Evolutionary conservation across 768 basidiomycete genomes (phyloP).

Genomic region (Ramaria sp.): DNA sequence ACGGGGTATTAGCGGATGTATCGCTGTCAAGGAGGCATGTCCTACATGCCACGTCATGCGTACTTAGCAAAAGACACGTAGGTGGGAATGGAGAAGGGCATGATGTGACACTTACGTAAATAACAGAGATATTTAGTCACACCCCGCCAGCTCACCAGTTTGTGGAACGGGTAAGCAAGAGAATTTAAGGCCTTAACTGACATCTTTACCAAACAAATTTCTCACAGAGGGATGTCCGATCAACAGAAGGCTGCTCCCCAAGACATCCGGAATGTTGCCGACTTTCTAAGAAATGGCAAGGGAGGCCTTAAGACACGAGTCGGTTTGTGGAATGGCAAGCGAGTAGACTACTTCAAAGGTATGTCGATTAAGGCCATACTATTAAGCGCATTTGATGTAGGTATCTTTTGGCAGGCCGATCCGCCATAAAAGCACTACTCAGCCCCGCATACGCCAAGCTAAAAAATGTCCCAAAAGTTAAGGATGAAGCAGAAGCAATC

Average conservation of each 20-base stretch:
- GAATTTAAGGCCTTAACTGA: not conserved
- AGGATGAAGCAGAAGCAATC: constrained; percentile 65
- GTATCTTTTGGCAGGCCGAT: constrained; percentile 57
- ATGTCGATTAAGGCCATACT: constrained; percentile 14
- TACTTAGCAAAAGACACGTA: too few species aligned
- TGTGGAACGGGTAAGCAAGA: not conserved
- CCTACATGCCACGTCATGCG: too few species aligned
- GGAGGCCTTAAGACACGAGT: constrained; percentile 82
- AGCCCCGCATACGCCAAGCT: constrained; percentile 87
- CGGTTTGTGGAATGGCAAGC: constrained; percentile 88
- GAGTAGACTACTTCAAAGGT: constrained; percentile 99
- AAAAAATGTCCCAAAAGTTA: constrained; percentile 66
- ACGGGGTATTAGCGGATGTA: too few species aligned
- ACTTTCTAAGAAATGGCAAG: constrained; percentile 78
- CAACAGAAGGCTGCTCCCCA: constrained; percentile 73
- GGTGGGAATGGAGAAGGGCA: too few species aligned
- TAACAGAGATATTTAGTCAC: not conserved
- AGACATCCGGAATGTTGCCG: constrained; percentile 71
- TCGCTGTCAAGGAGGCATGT: too few species aligned
- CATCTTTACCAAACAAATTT: not conserved
- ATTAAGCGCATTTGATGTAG: not conserved
- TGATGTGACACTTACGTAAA: not conserved
- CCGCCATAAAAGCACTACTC: constrained; percentile 83
- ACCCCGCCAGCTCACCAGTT: constrained; percentile 3
- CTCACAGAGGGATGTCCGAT: constrained; percentile 29